A percentile compares a stretch with the other conserved stretches of the same genome.
These are phyloP conservation scores for Mycena leptocephala DNA, from an alignment of 768 basidiomycete genomes.

Conservation along the genomic window DNA sequence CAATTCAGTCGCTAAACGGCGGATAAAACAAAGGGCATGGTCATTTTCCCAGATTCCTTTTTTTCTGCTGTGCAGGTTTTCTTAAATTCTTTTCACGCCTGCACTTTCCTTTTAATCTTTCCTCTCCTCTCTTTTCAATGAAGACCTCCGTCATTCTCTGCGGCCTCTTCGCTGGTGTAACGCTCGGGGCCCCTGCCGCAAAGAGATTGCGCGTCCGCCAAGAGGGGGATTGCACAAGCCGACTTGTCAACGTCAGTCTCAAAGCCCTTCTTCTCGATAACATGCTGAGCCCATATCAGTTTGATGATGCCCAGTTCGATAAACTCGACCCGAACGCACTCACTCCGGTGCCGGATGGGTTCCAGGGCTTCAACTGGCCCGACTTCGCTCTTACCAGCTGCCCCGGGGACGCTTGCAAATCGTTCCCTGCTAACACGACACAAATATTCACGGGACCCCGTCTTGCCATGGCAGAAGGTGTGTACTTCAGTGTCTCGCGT, in stretches of 20 bases:
- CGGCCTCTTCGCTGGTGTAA: neutral
- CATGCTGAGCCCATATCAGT: neutral
- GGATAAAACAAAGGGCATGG: too few relatives aligned
- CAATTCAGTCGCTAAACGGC: too few relatives aligned
- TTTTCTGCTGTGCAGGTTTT: slow-evolving; percentile 12
- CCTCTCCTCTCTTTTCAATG: too few relatives aligned
- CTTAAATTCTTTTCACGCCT: neutral
- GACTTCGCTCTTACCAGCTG: neutral
- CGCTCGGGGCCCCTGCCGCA: neutral
- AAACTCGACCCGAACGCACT: neutral
- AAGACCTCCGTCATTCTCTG: slow-evolving; percentile 4
- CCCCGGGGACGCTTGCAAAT: slow-evolving; percentile 5
- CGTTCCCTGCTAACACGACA: neutral
- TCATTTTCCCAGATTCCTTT: too few relatives aligned
- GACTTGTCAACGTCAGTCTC: neutral
- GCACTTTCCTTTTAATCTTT: neutral
- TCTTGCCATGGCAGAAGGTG: slow-evolving; percentile 8
- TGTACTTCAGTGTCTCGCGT: neutral
- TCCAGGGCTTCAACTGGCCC: slow-evolving; percentile 15
- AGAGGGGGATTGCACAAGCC: neutral
- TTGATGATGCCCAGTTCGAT: slow-evolving; percentile 13
- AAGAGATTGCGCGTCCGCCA: neutral
- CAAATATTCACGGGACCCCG: slow-evolving; percentile 1
- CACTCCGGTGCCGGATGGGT: slow-evolving; percentile 1
- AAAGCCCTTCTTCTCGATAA: neutral